Base-by-base conservation (phyloP, 495 filamentous ascomycete genomes). In the Hypoxylon lienhwacheense region DNA sequence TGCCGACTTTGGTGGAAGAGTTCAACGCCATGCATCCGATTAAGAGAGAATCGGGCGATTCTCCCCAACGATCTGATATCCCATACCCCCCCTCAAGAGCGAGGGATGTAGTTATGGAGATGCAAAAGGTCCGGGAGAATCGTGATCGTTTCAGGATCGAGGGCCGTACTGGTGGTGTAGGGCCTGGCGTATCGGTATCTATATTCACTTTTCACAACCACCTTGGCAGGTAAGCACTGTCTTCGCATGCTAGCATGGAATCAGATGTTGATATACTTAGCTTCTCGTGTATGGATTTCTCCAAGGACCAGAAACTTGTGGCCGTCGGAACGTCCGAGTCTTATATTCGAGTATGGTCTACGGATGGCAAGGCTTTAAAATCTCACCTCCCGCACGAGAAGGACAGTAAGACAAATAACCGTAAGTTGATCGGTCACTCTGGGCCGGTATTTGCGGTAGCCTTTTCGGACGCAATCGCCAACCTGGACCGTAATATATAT, bases 141-240 rank as follows among this genome's bases (percentile, higher is more conserved):
- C 84, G 93, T 10, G 92, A 97, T 63, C 79, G 91, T 17, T 95
- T 95, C 67, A 82, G 80, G 42, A 89, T 98, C 39, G 85, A 89
- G 45, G 82, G 84, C 31, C 79, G 86, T 15, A 90, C 87, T 29
- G 89, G 88, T 29, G 90, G 90, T 20, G 77, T 88, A 40, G 89
- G 89, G 5, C 82, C 89, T 35, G 86, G 81, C 33, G 77, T 95
- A 19, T 93, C 89, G 61, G 84, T 93, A 7, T 89, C 84, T 77
- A 96, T 97, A 87, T 96, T 90, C 63, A 97, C 93, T 0, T 96
- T 97, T 62, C 95, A 98, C 73, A 97, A 98, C 67, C 96, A 89
- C 5, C 82, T 87, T 50, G 89, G 95, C 61, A 84, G 80, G 91
- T 95, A 74, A 75, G 82, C 72, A 39, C 16, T 16, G 7, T 26